Conservation (phyloP, 768 basidiomycete species). For the Neoboletus brunneissimus region DNA sequence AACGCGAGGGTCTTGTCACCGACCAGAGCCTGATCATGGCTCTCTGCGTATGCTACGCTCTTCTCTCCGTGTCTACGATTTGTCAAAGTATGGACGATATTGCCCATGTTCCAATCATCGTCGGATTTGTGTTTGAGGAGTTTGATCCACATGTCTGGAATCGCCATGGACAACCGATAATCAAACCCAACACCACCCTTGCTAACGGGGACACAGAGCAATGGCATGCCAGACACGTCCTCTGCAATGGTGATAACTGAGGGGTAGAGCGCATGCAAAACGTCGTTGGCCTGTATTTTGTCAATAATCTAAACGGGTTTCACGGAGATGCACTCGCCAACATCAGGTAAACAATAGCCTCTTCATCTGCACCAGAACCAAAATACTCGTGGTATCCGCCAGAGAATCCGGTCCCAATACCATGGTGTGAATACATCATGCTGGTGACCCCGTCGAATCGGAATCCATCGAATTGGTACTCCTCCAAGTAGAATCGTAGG, state of each 20-base stretch:
- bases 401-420: slow-evolving; percentile 96
- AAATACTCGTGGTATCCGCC: slow-evolving; percentile 99
- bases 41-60: slow-evolving; percentile 91
- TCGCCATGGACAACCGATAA: slow-evolving; percentile 96
- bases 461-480: slow-evolving; percentile 96
- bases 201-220: slow-evolving; percentile 74
- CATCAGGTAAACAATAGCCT: slow-evolving; percentile 96
- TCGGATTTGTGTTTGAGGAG: slow-evolving; percentile 89
- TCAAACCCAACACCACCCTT: slow-evolving; percentile 96
- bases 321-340: slow-evolving; percentile 54
- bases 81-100: slow-evolving; percentile 85
- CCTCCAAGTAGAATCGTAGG: slow-evolving; percentile 91
- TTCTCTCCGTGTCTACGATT: slow-evolving; percentile 89
- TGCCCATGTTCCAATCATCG: slow-evolving; percentile 81
- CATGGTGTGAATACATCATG: slow-evolving; percentile 99
- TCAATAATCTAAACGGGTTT: slow-evolving; percentile 4
- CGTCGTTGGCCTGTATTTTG: slow-evolving; percentile 79
- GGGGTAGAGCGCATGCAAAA: slow-evolving; percentile 81
- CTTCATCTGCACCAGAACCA: slow-evolving; percentile 77
- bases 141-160: slow-evolving; percentile 99
- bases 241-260: slow-evolving; percentile 89
- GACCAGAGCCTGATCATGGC: slow-evolving; percentile 96
- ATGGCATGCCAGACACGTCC: slow-evolving; percentile 99
- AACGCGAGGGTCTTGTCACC: slow-evolving; percentile 99
- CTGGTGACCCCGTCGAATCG: slow-evolving; percentile 98